phyloP scores from a whole-genome alignment of 208 protist genomes.

The Trypanosoma boissoni region DNA sequence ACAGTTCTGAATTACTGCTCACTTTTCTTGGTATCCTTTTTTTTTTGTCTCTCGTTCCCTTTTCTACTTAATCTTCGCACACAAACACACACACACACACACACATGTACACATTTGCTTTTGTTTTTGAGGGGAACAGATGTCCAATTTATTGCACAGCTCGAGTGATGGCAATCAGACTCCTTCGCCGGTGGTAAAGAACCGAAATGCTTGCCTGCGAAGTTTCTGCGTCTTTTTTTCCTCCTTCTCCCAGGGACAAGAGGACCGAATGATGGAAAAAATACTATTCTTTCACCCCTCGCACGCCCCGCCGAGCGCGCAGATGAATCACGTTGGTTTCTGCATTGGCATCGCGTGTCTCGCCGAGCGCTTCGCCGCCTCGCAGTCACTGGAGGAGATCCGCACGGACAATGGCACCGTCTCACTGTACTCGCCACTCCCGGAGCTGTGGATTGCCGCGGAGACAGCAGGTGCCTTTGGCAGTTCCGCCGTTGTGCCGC shows the following conservation, averaged over 20 bases:
- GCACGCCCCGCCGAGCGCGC: conserved; percentile 25
- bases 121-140: no score
- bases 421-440: conserved; percentile 10
- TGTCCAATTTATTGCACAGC: no score
- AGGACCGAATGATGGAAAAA: conserved; percentile 59
- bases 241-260: conserved; percentile 34
- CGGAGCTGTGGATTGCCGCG: conserved; percentile 24
- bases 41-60: no score
- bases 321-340: conserved; percentile 75
- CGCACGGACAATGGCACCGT: conserved; percentile 13
- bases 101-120: no score
- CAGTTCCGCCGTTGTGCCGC: conserved; percentile 13
- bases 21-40: no score
- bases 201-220: conserved; percentile 15
- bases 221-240: conserved; percentile 60
- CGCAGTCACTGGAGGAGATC: conserved; percentile 16
- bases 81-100: no score
- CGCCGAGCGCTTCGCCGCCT: conserved; percentile 28
- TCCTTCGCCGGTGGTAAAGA: background rate
- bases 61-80: no score
- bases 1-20: no score
- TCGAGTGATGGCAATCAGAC: no score
- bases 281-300: conserved; percentile 64
- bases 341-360: conserved; percentile 54
- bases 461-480: conserved; percentile 16